Evolutionary conservation across 108 stramenopile species (phyloP).

Genomic region (Phaeodactylum tricornutum): DNA sequence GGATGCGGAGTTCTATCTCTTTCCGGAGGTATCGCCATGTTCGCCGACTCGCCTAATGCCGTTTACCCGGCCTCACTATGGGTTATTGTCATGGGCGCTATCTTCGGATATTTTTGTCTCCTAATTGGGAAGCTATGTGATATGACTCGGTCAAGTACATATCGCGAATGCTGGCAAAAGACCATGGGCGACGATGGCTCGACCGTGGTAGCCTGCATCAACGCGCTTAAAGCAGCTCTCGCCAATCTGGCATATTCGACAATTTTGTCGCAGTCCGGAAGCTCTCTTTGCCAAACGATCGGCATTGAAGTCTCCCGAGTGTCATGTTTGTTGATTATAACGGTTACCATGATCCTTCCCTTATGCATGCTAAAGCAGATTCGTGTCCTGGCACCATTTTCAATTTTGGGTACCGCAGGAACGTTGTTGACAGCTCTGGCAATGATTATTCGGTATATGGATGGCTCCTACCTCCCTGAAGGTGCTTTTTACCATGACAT

Average conservation of each 20-base stretch:
- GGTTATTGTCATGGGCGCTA: conserved; percentile 44
- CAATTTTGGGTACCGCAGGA: conserved; percentile 44
- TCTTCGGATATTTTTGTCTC: conserved; percentile 73
- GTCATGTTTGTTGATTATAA: conserved; percentile 22
- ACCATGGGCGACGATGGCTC: conserved; percentile 20
- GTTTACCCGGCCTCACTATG: conserved; percentile 39
- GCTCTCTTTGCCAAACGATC: conserved; percentile 29
- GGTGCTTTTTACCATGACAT: conserved; percentile 31
- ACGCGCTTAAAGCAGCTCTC: conserved; percentile 29
- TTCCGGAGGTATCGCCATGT: conserved; percentile 59
- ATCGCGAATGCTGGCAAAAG: conserved; percentile 72
- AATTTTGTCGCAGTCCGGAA: conserved; percentile 75
- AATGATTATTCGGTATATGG: conserved; percentile 48
- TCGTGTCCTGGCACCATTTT: conserved; percentile 52
- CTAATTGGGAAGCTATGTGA: conserved; percentile 51
- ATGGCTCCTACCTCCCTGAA: conserved; percentile 47
- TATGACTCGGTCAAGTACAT: conserved; percentile 38
- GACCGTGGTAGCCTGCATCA: conserved; percentile 13
- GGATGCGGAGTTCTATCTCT: conserved; percentile 82
- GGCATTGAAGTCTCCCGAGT: conserved; percentile 23
- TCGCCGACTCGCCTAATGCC: conserved; percentile 30
- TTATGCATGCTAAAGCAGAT: conserved; percentile 74
- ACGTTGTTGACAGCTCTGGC: conserved; percentile 32
- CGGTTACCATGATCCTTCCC: conserved; percentile 56
- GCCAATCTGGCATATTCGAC: conserved; percentile 53